phyloP scores from a whole-genome alignment of 257 asterid genomes.

The Nicotiana paniculata region DNA sequence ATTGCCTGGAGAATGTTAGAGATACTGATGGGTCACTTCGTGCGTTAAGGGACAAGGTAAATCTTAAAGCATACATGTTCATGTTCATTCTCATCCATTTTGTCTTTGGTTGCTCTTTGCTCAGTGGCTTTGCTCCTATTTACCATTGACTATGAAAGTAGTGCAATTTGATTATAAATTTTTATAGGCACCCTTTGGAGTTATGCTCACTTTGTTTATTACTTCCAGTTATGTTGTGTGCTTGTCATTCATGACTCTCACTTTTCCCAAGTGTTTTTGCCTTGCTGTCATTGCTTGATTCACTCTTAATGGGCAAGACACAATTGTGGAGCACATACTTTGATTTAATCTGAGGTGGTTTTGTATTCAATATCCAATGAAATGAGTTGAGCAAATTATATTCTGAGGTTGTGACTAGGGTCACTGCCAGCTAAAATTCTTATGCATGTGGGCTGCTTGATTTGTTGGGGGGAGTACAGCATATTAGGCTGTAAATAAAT shows the following conservation, averaged over 20 bases:
- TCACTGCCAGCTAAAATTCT: not conserved
- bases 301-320: not conserved
- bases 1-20: conserved; percentile 67
- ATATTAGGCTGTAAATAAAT: not conserved
- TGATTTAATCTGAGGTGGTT: not conserved
- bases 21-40: conserved; percentile 95
- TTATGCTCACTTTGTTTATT: not conserved
- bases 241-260: not conserved
- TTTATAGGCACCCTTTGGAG: not conserved
- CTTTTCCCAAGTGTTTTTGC: not conserved
- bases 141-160: not conserved
- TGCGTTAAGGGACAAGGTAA: conserved; percentile 80
- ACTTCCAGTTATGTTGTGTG: not conserved
- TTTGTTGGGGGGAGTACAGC: not conserved
- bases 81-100: not conserved
- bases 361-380: not conserved
- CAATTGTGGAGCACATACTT: not conserved
- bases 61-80: not conserved
- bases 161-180: not conserved
- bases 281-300: not conserved
- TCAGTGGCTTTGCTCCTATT: not conserved
- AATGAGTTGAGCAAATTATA: not conserved
- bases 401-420: not conserved
- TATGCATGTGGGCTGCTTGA: not conserved
- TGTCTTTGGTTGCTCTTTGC: not conserved